These are phyloP conservation scores for Talaromyces sp. DNA, from an alignment of 2,329 filamentous ascomycete genomes.

Conservation along the genomic window DNA sequence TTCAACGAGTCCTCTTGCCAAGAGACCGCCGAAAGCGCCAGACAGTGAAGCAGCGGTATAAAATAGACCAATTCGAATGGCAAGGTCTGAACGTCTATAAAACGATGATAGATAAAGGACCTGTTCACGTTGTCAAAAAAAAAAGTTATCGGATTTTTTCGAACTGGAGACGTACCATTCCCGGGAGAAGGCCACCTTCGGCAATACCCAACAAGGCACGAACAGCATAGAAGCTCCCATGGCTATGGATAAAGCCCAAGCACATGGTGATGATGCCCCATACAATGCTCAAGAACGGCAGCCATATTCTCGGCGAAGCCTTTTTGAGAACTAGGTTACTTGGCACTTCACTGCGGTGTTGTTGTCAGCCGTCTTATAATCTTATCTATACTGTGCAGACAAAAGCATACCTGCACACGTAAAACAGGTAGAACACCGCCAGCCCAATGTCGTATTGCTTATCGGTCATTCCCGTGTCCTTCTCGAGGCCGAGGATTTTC, in stretches of 20 bases:
- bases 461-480: slow-evolving; percentile 54
- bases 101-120: slow-evolving; percentile 62
- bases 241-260: slow-evolving; percentile 33
- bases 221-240: slow-evolving; percentile 55
- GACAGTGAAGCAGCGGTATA: slow-evolving; percentile 63
- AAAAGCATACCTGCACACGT: slow-evolving; percentile 50
- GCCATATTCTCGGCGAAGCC: slow-evolving; percentile 55
- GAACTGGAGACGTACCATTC: slow-evolving; percentile 48
- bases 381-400: too few species aligned
- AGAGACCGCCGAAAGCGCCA: slow-evolving; percentile 59
- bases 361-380: neutral
- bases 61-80: slow-evolving; percentile 61
- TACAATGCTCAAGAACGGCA: slow-evolving; percentile 51
- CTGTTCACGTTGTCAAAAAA: slow-evolving; percentile 19
- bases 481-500: slow-evolving; percentile 58
- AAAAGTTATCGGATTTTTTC: neutral
- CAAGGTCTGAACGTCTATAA: slow-evolving; percentile 56
- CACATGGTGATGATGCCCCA: slow-evolving; percentile 55
- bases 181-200: slow-evolving; percentile 62
- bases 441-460: slow-evolving; percentile 61
- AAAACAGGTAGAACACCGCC: slow-evolving; percentile 57
- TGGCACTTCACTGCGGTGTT: slow-evolving; percentile 51
- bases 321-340: slow-evolving; percentile 61
- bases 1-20: slow-evolving; percentile 57
- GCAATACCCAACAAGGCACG: slow-evolving; percentile 58